phyloP scores from a whole-genome alignment of 1,284 basidiomycete species.

The Cutaneotrichosporon arboriforme region DNA sequence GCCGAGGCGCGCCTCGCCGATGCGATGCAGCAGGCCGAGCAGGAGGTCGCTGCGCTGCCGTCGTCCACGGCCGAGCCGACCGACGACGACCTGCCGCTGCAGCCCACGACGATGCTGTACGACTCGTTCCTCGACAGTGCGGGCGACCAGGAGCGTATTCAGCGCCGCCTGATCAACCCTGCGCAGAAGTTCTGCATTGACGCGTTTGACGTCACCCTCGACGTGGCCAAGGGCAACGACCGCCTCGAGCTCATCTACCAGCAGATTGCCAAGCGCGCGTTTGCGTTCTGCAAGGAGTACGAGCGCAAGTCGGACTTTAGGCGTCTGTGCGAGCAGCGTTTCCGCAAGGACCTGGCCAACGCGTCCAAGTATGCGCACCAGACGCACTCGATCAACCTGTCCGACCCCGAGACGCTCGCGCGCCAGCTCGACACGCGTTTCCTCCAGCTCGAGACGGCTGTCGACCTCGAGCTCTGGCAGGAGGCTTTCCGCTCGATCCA shows the following conservation, averaged over 20 bases:
- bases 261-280: conserved; percentile 92
- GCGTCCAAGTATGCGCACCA: conserved; percentile 95
- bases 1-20: conserved; percentile 82
- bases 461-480: conserved; percentile 98
- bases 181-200: conserved; percentile 99
- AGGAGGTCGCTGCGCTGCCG: conserved; percentile 81
- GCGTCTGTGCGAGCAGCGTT: conserved; percentile 83
- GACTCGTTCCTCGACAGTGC: conserved; percentile 49
- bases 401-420: conserved; percentile 91
- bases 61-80: conserved; percentile 49
- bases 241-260: conserved; percentile 92
- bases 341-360: conserved; percentile 90
- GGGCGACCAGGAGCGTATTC: conserved; percentile 89
- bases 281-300: conserved; percentile 92
- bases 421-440: conserved; percentile 98
- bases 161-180: conserved; percentile 90
- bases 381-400: conserved; percentile 93
- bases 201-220: conserved; percentile 91
- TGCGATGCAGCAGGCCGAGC: conserved; percentile 65
- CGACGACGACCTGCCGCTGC: conserved; percentile 44
- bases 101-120: conserved; percentile 42
- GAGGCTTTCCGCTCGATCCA: conserved; percentile 98
- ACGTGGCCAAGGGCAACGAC: conserved; percentile 96
- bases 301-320: conserved; percentile 96
- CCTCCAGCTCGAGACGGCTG: conserved; percentile 94